These are phyloP conservation scores for Juglanconis oblonga DNA, from an alignment of 2,329 filamentous ascomycete genomes.

Conservation along the genomic window DNA sequence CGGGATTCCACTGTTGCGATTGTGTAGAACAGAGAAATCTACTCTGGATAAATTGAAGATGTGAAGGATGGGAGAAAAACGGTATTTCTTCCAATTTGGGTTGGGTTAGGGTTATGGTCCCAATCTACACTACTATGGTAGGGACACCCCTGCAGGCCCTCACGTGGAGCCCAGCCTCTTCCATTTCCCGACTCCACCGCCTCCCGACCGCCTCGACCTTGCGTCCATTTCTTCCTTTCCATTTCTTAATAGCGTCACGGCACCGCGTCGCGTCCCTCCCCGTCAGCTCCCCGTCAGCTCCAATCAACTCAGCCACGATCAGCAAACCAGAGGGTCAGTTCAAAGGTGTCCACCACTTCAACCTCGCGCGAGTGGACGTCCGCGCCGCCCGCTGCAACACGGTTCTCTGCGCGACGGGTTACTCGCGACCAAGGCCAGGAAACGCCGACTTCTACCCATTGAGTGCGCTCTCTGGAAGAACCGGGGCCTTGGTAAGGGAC, in stretches of 20 bases:
- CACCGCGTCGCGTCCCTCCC: not conserved
- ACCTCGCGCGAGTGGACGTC: conserved; percentile 4
- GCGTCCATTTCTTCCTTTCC: not conserved
- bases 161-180: not conserved
- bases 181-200: not conserved
- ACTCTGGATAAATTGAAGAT: too few relatives aligned
- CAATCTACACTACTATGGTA: too few relatives aligned
- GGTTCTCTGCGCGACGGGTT: not conserved
- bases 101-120: too few relatives aligned
- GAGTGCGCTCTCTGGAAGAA: conserved; percentile 13
- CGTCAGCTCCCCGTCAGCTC: not conserved
- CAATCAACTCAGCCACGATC: not conserved
- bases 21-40: too few relatives aligned
- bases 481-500: conserved; percentile 9
- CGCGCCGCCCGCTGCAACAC: conserved; percentile 5
- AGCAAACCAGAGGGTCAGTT: conserved; percentile 8
- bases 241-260: not conserved
- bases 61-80: too few relatives aligned
- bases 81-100: too few relatives aligned
- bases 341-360: conserved; percentile 13
- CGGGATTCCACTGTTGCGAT: too few relatives aligned
- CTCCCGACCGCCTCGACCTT: not conserved
- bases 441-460: conserved; percentile 14
- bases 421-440: conserved; percentile 6
- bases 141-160: too few relatives aligned